phyloP scores from a whole-genome alignment of 1,139 yeast species.

The Magnusiomyces paraingens region DNA sequence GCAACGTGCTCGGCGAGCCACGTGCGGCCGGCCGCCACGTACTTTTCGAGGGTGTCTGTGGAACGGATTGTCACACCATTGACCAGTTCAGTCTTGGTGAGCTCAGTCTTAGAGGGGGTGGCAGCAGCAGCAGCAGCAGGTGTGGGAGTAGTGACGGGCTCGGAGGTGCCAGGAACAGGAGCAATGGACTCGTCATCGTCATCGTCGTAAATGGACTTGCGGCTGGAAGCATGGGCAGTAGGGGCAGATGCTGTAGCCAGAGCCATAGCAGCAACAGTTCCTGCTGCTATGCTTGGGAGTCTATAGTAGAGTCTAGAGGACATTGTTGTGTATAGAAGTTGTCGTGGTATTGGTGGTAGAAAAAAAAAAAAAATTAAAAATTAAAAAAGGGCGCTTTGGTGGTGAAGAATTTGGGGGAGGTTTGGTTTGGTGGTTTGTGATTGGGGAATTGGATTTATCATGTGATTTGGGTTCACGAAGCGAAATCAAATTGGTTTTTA shows the following conservation, averaged over 20 bases:
- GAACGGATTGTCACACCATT: conserved; percentile 57
- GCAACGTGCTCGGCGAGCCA: conserved; percentile 30
- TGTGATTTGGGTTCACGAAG: too few relatives aligned
- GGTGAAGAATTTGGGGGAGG: too few relatives aligned
- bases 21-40: conserved; percentile 45
- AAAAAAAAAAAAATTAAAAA: too few relatives aligned
- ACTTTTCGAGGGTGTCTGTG: conserved; percentile 43
- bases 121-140: conserved; percentile 42
- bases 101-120: neutral
- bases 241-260: conserved; percentile 19
- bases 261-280: conserved; percentile 13
- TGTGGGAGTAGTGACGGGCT: conserved; percentile 47
- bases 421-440: too few relatives aligned
- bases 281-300: neutral
- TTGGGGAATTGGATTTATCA: too few relatives aligned
- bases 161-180: conserved; percentile 51
- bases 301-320: too few relatives aligned
- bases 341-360: too few relatives aligned
- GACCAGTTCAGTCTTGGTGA: conserved; percentile 37
- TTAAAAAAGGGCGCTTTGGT: too few relatives aligned
- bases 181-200: conserved; percentile 31
- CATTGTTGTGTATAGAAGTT: too few relatives aligned
- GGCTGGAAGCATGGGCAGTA: conserved; percentile 25
- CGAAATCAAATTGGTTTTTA: too few relatives aligned
- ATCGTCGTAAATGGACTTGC: conserved; percentile 57